Evolutionary conservation across 441 rosid genomes (phyloP).

Genomic region (Syzygium syzygioides): DNA sequence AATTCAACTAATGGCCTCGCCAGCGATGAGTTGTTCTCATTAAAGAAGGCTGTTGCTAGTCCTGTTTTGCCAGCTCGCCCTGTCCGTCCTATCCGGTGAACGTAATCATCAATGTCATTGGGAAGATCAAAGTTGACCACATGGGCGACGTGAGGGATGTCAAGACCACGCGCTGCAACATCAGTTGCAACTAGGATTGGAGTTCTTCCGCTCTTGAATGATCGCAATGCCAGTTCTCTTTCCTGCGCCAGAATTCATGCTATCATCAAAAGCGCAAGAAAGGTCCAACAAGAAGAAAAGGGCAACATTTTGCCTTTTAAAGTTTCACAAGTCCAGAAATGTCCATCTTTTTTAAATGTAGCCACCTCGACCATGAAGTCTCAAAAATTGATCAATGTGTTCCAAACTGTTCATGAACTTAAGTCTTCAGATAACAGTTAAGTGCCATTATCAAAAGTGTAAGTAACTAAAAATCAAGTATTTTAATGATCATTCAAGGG

Average conservation of each 20-base stretch:
- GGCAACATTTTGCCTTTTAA: not conserved
- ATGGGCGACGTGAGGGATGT: slow-evolving; percentile 89
- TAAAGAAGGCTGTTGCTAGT: slow-evolving; percentile 91
- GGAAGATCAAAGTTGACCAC: slow-evolving; percentile 94
- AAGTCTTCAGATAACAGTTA: not conserved
- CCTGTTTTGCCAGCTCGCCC: slow-evolving; percentile 94
- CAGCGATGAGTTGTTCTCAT: slow-evolving; percentile 65
- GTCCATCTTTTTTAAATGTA: not conserved
- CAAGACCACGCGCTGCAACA: slow-evolving; percentile 96
- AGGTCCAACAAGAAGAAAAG: not conserved
- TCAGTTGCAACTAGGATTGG: slow-evolving; percentile 95
- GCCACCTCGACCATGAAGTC: not conserved
- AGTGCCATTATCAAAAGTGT: not conserved
- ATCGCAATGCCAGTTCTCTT: slow-evolving; percentile 80
- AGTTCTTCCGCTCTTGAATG: slow-evolving; percentile 79
- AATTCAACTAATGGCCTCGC: slow-evolving; percentile 65
- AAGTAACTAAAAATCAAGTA: not conserved
- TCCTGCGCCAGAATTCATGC: slow-evolving; percentile 41
- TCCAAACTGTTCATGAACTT: not conserved
- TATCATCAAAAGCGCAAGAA: not conserved
- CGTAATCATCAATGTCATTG: slow-evolving; percentile 91
- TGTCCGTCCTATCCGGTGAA: slow-evolving; percentile 89
- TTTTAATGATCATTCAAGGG: not conserved
- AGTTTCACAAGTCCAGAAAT: not conserved
- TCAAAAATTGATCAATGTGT: not conserved